Percentiles rank a stretch among this genome's conserved stretches.
Conservation (phyloP, 768 basidiomycete genomes). For the Psilocybe subaeruginosa region DNA sequence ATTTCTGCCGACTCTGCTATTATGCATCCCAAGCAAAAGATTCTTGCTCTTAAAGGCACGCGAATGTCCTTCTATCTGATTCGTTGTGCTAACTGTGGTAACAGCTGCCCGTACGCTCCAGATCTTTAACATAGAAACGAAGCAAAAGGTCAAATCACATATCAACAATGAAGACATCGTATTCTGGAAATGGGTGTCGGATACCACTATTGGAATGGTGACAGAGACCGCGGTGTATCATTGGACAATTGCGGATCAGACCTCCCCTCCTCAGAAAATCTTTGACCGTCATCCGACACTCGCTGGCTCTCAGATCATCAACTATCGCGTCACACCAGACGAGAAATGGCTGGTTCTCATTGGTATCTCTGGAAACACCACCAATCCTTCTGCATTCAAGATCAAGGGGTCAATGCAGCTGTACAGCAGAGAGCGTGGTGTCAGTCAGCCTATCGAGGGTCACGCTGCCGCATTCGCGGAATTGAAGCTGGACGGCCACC, state of each 20-base stretch:
- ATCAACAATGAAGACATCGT: constrained; percentile 91
- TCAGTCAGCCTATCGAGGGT: constrained; percentile 98
- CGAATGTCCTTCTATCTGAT: neutral
- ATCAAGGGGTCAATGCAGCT: constrained; percentile 99
- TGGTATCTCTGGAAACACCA: constrained; percentile 90
- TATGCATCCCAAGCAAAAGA: constrained; percentile 97
- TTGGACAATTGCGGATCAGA: constrained; percentile 80
- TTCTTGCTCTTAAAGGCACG: constrained; percentile 91
- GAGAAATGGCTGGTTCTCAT: constrained; percentile 98
- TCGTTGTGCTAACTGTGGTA: constrained; percentile 10
- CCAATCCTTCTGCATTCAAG: constrained; percentile 96
- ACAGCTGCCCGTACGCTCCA: constrained; percentile 93
- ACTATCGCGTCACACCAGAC: constrained; percentile 90
- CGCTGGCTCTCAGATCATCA: constrained; percentile 95
- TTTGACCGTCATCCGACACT: constrained; percentile 98
- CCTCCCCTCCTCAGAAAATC: constrained; percentile 85
- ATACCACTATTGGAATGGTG: constrained; percentile 91
- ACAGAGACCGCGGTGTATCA: constrained; percentile 93
- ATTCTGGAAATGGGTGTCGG: constrained; percentile 99
- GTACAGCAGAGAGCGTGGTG: constrained; percentile 89
- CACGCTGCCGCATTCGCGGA: constrained; percentile 97
- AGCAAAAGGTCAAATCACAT: constrained; percentile 97
- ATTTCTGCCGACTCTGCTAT: constrained; percentile 99
- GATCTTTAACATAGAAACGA: constrained; percentile 97
- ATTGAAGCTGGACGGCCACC: constrained; percentile 87